Conservation (phyloP, 805 yeast genomes). For the Candida boleticola region DNA sequence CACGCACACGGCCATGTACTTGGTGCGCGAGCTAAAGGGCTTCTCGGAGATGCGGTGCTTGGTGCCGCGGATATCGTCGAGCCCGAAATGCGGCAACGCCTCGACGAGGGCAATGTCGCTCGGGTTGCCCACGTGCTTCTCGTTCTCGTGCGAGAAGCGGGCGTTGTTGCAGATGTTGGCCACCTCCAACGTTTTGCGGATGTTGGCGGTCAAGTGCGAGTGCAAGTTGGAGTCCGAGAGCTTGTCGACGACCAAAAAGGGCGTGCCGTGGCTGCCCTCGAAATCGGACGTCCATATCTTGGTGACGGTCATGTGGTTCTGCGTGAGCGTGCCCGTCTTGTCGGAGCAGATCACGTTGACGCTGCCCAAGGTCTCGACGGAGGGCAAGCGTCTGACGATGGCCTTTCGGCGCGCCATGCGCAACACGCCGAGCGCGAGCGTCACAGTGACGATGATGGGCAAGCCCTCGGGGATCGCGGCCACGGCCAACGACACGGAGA, state of each 20-base stretch:
- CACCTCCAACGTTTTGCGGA: slow-evolving; percentile 53
- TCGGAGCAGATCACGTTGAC: slow-evolving; percentile 85
- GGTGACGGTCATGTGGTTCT: slow-evolving; percentile 87
- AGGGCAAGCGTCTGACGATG: slow-evolving; percentile 88
- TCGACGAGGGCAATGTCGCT: slow-evolving; percentile 91
- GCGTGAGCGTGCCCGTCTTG: slow-evolving; percentile 69
- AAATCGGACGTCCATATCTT: slow-evolving; percentile 76
- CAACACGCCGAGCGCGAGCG: slow-evolving; percentile 91
- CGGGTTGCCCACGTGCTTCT: slow-evolving; percentile 83
- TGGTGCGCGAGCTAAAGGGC: slow-evolving; percentile 81
- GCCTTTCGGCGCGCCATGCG: slow-evolving; percentile 96
- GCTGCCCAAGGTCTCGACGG: slow-evolving; percentile 93
- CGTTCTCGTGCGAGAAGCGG: slow-evolving; percentile 63
- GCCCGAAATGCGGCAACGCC: slow-evolving; percentile 63
- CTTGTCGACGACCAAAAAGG: slow-evolving; percentile 48
- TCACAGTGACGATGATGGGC: slow-evolving; percentile 97
- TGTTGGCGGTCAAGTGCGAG: slow-evolving; percentile 52
- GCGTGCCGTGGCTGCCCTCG: slow-evolving; percentile 37
- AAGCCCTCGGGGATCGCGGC: slow-evolving; percentile 99
- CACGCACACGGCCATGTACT: slow-evolving; percentile 83
- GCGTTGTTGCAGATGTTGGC: slow-evolving; percentile 79
- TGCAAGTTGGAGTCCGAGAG: slow-evolving; percentile 39
- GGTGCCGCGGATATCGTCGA: slow-evolving; percentile 66
- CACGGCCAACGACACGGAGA: slow-evolving; percentile 94
- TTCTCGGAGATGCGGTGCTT: slow-evolving; percentile 64